Base-by-base conservation (phyloP, 345 rosid genomes). In the Lumnitzera racemosa region DNA sequence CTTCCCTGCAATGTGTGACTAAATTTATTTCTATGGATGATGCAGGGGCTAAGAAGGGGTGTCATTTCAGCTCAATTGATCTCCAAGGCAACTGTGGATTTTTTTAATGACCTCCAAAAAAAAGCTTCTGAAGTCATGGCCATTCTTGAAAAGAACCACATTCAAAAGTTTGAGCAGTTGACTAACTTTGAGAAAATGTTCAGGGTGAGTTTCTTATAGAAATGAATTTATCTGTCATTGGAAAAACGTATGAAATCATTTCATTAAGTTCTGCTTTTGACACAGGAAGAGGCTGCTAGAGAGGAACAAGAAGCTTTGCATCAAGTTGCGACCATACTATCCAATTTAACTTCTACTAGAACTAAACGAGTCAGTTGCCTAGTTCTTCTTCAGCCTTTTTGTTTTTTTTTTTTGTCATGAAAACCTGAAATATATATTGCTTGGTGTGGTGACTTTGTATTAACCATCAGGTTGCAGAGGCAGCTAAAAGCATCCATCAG, bases 261-360 rank as follows among this genome's bases (percentile, higher is more conserved):
- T 31, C 5, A 46, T 49, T 11, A 48, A 57, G 56, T 24, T 53
- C 15, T 55, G 64, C 29, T 56, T 43, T 11, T 66, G 71, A 69
- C 70, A 81, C 86, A 89, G 96, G 90, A 85, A 69, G 89, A 85
- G 69, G 85, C 90, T 15, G 86, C 72, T 15, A 82, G 68, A 72
- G 98, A 89, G 65, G 87, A 89, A 75, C 77, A 84, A 57, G 84
- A 72, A 69, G 94, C 96, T 27, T 56, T 89, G 70, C 64, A 75
- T 67, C 81, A 82, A 56, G 84, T 92, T 66, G 67, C 88, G 13
- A 49, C 61, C 58, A 87, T 89, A 78, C 75, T 89, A 66, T 70
- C 76, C 46, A 72, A 70, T 65, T 72, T 89, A 79, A 85, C 88
- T 58, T 76, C 81, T 29, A 83, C 76, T 70, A 87, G 75, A 82